These are phyloP conservation scores for Hermanozyma aechmeae DNA, from an alignment of 805 yeast species.

Conservation along the genomic window DNA sequence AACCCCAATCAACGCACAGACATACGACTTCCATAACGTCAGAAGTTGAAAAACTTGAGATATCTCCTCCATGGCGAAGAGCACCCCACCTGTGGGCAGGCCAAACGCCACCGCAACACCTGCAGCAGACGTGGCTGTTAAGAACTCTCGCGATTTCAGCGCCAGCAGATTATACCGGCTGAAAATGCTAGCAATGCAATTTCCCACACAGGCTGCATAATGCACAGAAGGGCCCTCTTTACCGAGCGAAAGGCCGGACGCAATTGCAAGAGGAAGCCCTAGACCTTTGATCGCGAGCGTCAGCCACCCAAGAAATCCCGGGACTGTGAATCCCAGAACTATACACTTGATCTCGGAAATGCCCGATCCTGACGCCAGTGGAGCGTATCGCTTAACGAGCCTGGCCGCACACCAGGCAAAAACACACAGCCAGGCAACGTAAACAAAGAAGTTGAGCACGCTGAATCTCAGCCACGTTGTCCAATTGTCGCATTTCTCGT, in stretches of 20 bases:
- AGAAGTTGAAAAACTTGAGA: constrained; percentile 62
- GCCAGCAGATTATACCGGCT: constrained; percentile 36
- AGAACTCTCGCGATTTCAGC: constrained; percentile 43
- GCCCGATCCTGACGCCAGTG: constrained; percentile 95
- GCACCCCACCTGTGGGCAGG: constrained; percentile 91
- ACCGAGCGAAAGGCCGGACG: constrained; percentile 89
- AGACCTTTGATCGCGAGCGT: constrained; percentile 70
- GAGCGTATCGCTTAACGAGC: constrained; percentile 65
- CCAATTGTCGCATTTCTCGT: constrained; percentile 60
- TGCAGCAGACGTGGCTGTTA: constrained; percentile 91
- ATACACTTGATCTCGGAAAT: constrained; percentile 94
- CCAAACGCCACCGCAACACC: constrained; percentile 99
- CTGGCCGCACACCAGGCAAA: constrained; percentile 61
- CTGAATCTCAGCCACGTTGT: constrained; percentile 44
- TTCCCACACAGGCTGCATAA: constrained; percentile 95
- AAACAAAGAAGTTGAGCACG: constrained; percentile 44
- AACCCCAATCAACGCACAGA: constrained; percentile 83
- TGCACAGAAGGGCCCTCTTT: constrained; percentile 98
- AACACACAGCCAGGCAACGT: constrained; percentile 45
- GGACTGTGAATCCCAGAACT: constrained; percentile 77
- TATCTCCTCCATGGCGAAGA: constrained; percentile 89
- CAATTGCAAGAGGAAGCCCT: constrained; percentile 83
- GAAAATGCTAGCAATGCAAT: constrained; percentile 54
- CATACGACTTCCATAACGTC: constrained; percentile 86
- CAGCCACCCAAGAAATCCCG: constrained; percentile 64